These are phyloP conservation scores for Jackrogersella multiformis DNA, from an alignment of 495 filamentous ascomycete species.

Conservation along the genomic window DNA sequence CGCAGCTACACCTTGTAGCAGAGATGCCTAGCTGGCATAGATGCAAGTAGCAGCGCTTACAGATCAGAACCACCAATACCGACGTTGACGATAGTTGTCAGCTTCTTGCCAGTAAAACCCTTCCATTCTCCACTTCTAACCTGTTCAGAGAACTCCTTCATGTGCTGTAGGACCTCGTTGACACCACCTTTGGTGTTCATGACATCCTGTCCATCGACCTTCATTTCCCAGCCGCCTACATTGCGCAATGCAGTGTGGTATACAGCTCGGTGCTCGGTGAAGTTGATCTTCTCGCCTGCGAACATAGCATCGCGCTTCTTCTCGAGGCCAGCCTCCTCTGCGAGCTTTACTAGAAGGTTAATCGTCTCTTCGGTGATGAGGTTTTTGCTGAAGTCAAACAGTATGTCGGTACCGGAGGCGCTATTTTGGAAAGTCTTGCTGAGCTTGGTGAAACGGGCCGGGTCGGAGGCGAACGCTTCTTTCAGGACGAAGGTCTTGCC, in stretches of 20 bases:
- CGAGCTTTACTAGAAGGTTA: slow-evolving; percentile 83
- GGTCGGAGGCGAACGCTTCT: slow-evolving; percentile 89
- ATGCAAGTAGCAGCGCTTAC: slow-evolving; percentile 61
- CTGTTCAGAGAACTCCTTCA: slow-evolving; percentile 96
- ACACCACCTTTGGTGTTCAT: slow-evolving; percentile 78
- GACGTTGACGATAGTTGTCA: slow-evolving; percentile 95
- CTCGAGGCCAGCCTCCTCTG: slow-evolving; percentile 89
- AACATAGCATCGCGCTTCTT: slow-evolving; percentile 97
- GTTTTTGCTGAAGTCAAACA: slow-evolving; percentile 99
- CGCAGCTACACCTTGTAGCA: not conserved
- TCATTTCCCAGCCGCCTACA: slow-evolving; percentile 81
- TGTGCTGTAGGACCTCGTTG: slow-evolving; percentile 90
- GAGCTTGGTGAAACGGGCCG: slow-evolving; percentile 89
- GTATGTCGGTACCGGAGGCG: slow-evolving; percentile 68
- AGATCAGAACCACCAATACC: slow-evolving; percentile 98
- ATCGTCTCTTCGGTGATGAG: slow-evolving; percentile 93
- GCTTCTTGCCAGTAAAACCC: slow-evolving; percentile 97
- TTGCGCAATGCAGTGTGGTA: slow-evolving; percentile 96
- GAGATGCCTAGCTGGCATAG: not conserved
- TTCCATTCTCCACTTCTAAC: slow-evolving; percentile 97
- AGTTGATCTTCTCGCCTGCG: slow-evolving; percentile 97
- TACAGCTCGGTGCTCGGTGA: slow-evolving; percentile 95
- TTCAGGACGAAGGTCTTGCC: slow-evolving; percentile 91
- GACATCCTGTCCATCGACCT: slow-evolving; percentile 94
- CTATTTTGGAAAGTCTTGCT: slow-evolving; percentile 83